Evolutionary conservation across 1,284 basidiomycete species (phyloP), one percentile per base, ranked within the genome.

Genomic region (Vanrija humicola): DNA sequence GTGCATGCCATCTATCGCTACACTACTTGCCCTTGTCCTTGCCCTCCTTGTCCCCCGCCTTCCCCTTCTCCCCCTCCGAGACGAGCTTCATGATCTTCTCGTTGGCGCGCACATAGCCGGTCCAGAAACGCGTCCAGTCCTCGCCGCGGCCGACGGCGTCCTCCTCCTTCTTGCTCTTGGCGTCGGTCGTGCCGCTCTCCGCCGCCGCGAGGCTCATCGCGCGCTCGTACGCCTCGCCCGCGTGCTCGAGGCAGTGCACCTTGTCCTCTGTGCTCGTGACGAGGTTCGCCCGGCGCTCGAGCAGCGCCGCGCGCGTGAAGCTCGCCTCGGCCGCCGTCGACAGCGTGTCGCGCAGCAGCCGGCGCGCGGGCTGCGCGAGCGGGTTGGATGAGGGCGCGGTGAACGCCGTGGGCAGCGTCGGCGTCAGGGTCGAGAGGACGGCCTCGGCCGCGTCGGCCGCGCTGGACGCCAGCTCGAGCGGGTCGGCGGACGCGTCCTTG

Each of bases 401-500:
- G 48, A 61, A 68, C n/a, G 61, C 54, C n/a, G 56, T 23, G 0
- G 68, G 83, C 78, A 72, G 43, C 3, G 54, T 62, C 6, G 61
- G 61, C 2, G 81, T 80, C 46, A 90, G 77, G 5, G 77, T 75
- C 26, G 80, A 73, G 5, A 84, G 83, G 46, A 89, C 82, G 28
- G 80, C 79, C 66, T 89, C 87, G 0, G 88, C 84, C 6, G 82
- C 82, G 58, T 83, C 79, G 3, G 85, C 84, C 2, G 88, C 85
- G 16, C 79, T 77, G 3, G 77, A 77, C 26, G 88, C 76, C 73
- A 82, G 81, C 54, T 83, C 80, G 28, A 88, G 75, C 0, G 86
- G 29, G 73, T 62, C 5, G 74, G 63, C 34, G 80, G 77, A 16
- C 74, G 74, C 38, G 77, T 47, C 77, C 43, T 81, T 79, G 15